Percentiles rank a stretch among this genome's conserved stretches.
phyloP scores from a whole-genome alignment of 2,329 filamentous ascomycete genomes.

The Claviceps quebecensis region DNA sequence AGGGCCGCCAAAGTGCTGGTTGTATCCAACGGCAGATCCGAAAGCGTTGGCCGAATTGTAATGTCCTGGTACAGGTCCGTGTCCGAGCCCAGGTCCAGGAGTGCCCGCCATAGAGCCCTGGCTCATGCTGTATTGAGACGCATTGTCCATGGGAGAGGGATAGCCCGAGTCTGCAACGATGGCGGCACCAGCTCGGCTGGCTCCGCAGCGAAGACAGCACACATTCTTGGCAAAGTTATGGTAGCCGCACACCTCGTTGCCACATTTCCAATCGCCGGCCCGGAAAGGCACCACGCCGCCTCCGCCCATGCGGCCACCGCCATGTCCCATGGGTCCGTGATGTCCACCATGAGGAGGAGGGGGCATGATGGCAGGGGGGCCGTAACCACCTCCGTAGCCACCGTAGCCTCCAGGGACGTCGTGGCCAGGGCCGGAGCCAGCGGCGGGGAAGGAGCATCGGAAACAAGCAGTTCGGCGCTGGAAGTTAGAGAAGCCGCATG shows the following conservation, averaged over 20 bases:
- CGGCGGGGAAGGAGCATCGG: conserved; percentile 97
- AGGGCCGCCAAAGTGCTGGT: conserved; percentile 74
- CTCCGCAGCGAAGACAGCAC: conserved; percentile 89
- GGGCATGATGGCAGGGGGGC: conserved; percentile 67
- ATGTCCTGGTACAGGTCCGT: conserved; percentile 58
- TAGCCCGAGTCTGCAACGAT: conserved; percentile 91
- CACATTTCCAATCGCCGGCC: conserved; percentile 97
- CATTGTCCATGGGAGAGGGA: conserved; percentile 76
- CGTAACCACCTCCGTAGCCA: conserved; percentile 49
- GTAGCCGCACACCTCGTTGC: conserved; percentile 91
- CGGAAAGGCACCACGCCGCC: conserved; percentile 89
- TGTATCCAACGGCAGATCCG: conserved; percentile 48
- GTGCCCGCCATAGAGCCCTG: conserved; percentile 77
- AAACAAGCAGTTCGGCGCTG: conserved; percentile 97
- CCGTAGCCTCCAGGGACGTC: conserved; percentile 45
- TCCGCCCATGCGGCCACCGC: conserved; percentile 61
- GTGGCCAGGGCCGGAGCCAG: conserved; percentile 61
- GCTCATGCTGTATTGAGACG: conserved; percentile 71
- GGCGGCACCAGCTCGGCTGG: conserved; percentile 82
- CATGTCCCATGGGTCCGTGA: conserved; percentile 40
- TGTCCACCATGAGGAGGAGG: conserved; percentile 62
- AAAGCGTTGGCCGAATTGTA: conserved; percentile 61
- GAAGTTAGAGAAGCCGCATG: conserved; percentile 98
- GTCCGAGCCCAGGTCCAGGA: conserved; percentile 42
- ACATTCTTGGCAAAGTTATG: conserved; percentile 99